These are phyloP conservation scores for Inga oerstediana DNA, from an alignment of 306 rosid species.

Conservation along the genomic window DNA sequence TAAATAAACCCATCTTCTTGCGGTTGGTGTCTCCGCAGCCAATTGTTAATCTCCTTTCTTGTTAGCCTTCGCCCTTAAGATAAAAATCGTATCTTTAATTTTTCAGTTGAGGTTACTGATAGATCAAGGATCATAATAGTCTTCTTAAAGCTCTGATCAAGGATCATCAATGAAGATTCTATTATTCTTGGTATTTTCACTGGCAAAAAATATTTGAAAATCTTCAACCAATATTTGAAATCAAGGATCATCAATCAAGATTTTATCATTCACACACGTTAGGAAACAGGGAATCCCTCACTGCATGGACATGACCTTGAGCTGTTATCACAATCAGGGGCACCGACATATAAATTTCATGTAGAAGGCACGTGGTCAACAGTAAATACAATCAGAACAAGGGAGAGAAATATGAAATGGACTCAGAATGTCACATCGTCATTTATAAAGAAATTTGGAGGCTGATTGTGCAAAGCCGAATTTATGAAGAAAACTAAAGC, in stretches of 20 bases:
- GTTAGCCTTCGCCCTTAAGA: background rate
- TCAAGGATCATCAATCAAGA: background rate
- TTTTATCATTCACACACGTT: background rate
- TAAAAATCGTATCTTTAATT: background rate
- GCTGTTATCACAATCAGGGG: background rate
- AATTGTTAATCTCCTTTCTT: background rate
- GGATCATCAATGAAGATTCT: background rate
- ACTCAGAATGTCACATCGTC: background rate
- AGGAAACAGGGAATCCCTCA: background rate
- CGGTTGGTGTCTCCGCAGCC: background rate
- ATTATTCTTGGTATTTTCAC: background rate
- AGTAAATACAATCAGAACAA: constrained; percentile 5
- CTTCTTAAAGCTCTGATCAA: background rate
- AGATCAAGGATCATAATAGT: no score
- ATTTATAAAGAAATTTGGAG: constrained; percentile 14
- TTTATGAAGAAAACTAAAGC: constrained; percentile 26
- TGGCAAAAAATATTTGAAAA: background rate
- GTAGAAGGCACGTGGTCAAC: constrained; percentile 3
- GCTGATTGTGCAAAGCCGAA: background rate
- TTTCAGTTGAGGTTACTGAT: no score
- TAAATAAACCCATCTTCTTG: background rate
- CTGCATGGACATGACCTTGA: background rate
- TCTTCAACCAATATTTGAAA: background rate
- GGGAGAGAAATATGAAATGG: background rate
- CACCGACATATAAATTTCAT: background rate